A percentile compares a stretch with the other conserved stretches of the same genome.
Conservation (phyloP, 179 eudicot genomes). For the Silene coronaria region DNA sequence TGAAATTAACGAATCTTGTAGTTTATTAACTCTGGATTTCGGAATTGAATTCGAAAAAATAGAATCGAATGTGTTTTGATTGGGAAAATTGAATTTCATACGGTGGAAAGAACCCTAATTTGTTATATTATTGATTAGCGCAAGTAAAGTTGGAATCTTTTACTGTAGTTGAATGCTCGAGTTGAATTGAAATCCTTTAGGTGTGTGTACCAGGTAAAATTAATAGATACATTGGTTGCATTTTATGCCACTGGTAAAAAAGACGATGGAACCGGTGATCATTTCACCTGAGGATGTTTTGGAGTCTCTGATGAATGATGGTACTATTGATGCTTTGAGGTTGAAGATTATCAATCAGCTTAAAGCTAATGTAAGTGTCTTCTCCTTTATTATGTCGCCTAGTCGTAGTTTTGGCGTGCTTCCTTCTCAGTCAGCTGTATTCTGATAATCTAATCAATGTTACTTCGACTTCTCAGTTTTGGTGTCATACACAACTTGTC, state of each 20-base stretch:
- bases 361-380: slow-evolving; percentile 65
- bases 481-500: neutral
- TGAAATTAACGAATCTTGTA: too few species aligned
- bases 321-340: slow-evolving; percentile 76
- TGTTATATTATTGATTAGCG: neutral
- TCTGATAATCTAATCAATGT: neutral
- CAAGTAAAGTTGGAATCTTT: neutral
- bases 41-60: neutral
- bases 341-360: slow-evolving; percentile 92
- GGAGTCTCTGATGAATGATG: slow-evolving; percentile 86
- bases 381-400: neutral
- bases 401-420: neutral
- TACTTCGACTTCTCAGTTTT: neutral
- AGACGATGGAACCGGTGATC: slow-evolving; percentile 43
- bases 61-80: neutral
- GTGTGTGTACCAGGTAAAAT: slow-evolving; percentile 6
- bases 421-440: neutral
- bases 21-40: neutral
- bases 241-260: neutral
- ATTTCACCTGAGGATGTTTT: slow-evolving; percentile 83
- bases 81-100: neutral
- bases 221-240: neutral
- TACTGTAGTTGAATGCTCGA: neutral
- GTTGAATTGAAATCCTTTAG: neutral
- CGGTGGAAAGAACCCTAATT: neutral